phyloP scores from a whole-genome alignment of 164 flowering plant species.

The Hamamelis virginiana region DNA sequence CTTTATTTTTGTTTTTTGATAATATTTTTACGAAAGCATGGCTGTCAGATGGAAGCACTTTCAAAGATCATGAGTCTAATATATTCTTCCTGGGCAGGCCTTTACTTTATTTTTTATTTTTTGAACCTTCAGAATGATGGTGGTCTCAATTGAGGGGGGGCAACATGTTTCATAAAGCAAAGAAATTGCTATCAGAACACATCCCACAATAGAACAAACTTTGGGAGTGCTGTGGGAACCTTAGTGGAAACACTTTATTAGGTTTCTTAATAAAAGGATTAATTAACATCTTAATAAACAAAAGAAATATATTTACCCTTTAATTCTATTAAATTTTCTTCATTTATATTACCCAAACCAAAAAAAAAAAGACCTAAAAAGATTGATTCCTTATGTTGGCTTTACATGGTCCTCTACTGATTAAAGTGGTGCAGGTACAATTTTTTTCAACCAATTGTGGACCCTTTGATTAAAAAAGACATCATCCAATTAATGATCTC shows the following conservation, averaged over 20 bases:
- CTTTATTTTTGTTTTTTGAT: conserved; percentile 4
- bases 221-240: conserved; percentile 20
- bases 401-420: conserved; percentile 7
- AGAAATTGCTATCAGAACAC: conserved; percentile 16
- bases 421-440: neutral
- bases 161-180: conserved; percentile 67
- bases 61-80: neutral
- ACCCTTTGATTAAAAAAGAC: too few relatives aligned
- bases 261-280: conserved; percentile 19
- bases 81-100: conserved; percentile 11
- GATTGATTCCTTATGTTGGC: conserved; percentile 27
- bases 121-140: conserved; percentile 41
- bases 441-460: neutral
- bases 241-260: conserved; percentile 37
- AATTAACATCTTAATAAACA: neutral
- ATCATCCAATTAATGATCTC: too few relatives aligned
- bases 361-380: neutral
- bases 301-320: neutral
- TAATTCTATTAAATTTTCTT: neutral
- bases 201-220: conserved; percentile 16
- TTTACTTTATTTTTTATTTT: conserved; percentile 8
- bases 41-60: conserved; percentile 18
- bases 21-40: neutral
- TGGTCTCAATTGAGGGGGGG: conserved; percentile 51
- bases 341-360: neutral